Conservation (phyloP, 1,284 basidiomycete genomes). For the Volvariella volvacea region DNA sequence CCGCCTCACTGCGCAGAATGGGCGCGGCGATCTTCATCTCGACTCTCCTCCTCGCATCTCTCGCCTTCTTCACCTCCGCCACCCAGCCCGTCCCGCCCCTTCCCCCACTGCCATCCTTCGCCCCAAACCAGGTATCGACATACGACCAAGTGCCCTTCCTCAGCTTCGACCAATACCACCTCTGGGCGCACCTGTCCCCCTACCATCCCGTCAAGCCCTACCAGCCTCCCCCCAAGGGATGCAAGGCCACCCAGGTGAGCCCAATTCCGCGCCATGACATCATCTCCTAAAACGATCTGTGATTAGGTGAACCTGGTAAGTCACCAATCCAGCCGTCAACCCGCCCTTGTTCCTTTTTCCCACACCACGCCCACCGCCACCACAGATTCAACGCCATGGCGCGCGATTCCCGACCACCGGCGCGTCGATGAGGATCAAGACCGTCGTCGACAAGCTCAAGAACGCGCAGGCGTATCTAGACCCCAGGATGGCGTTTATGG, state of each 20-base stretch:
- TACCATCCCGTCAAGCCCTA: slow-evolving; percentile 48
- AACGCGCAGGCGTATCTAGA: slow-evolving; percentile 37
- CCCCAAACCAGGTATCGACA: too few species aligned
- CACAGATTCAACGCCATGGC: slow-evolving; percentile 87
- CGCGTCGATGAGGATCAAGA: slow-evolving; percentile 38
- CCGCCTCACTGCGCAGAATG: too few species aligned
- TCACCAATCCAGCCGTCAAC: background rate
- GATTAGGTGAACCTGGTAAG: too few species aligned
- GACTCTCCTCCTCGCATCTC: too few species aligned
- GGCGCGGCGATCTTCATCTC: too few species aligned
- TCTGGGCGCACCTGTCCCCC: slow-evolving; percentile 59
- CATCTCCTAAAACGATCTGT: too few species aligned
- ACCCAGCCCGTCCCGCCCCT: too few species aligned
- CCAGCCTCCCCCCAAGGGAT: slow-evolving; percentile 35
- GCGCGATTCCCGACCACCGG: slow-evolving; percentile 69
- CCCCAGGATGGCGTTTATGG: slow-evolving; percentile 53
- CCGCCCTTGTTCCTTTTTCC: slow-evolving; percentile 7
- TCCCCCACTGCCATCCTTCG: too few species aligned
- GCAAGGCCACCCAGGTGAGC: slow-evolving; percentile 49
- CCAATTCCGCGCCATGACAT: background rate
- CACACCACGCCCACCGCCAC: slow-evolving; percentile 8
- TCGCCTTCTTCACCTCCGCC: too few species aligned
- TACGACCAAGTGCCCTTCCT: background rate
- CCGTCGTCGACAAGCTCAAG: slow-evolving; percentile 47
- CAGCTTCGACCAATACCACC: background rate